These are phyloP conservation scores for Fraxinus anomala DNA, from an alignment of 257 asterid species.

Conservation along the genomic window DNA sequence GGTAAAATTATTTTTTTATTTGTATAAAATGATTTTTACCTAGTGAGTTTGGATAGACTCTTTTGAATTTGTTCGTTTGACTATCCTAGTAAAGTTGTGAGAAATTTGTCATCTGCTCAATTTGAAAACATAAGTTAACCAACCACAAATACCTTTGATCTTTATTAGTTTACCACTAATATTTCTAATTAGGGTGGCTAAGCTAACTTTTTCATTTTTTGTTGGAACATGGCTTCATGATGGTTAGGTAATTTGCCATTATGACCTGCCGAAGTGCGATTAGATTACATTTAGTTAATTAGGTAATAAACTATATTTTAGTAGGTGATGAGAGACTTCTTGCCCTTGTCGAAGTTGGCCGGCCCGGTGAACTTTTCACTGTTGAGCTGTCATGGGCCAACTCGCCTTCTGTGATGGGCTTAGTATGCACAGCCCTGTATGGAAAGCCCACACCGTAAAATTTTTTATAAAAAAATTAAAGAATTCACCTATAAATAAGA, in stretches of 20 bases:
- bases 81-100: too few relatives aligned
- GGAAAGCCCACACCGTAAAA: too few relatives aligned
- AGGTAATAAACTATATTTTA: too few relatives aligned
- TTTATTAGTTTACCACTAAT: conserved; percentile 9
- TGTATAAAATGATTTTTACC: too few relatives aligned
- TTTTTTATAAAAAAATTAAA: too few relatives aligned
- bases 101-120: background rate
- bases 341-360: background rate
- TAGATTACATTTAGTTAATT: too few relatives aligned
- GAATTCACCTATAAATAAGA: too few relatives aligned
- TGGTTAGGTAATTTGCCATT: conserved; percentile 10
- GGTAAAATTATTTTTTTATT: too few relatives aligned
- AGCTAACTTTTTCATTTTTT: conserved; percentile 28
- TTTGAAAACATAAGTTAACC: conserved; percentile 24
- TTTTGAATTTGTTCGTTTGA: too few relatives aligned
- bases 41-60: too few relatives aligned
- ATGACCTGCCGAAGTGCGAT: background rate
- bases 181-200: conserved; percentile 23
- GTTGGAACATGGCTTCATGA: conserved; percentile 16
- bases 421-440: too few relatives aligned
- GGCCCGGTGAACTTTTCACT: background rate
- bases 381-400: background rate
- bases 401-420: too few relatives aligned
- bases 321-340: conserved; percentile 21
- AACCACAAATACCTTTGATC: conserved; percentile 24